phyloP scores from a whole-genome alignment of 1,284 basidiomycete genomes.

The Tilletiopsis washingtonensis region DNA sequence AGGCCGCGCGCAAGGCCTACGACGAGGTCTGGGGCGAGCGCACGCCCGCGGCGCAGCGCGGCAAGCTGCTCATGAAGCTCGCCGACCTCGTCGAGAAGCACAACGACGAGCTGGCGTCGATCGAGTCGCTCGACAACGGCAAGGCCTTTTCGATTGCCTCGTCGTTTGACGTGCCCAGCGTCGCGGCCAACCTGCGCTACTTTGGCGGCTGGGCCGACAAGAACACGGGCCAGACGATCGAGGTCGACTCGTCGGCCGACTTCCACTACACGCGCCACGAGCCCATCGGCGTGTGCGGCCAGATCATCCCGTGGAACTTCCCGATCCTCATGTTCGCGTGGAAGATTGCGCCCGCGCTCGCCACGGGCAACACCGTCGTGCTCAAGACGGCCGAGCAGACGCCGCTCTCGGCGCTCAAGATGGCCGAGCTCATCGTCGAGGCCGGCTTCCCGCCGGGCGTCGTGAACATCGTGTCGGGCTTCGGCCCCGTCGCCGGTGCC shows the following conservation, averaged over 20 bases:
- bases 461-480: conserved; percentile 67
- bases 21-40: conserved; percentile 36
- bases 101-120: conserved; percentile 57
- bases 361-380: conserved; percentile 37
- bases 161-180: conserved; percentile 61
- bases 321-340: conserved; percentile 52
- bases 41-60: conserved; percentile 58
- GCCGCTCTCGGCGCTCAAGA: conserved; percentile 66
- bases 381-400: conserved; percentile 66
- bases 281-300: conserved; percentile 73
- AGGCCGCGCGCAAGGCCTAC: conserved; percentile 35
- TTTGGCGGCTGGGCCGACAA: conserved; percentile 66
- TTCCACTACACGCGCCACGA: conserved; percentile 65
- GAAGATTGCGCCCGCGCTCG: conserved; percentile 55
- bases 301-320: conserved; percentile 58
- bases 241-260: conserved; percentile 66
- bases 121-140: conserved; percentile 59
- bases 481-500: conserved; percentile 74
- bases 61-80: conserved; percentile 59
- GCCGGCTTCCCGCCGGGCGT: conserved; percentile 80
- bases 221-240: conserved; percentile 71
- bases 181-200: conserved; percentile 60
- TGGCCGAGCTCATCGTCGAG: conserved; percentile 68
- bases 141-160: conserved; percentile 66
- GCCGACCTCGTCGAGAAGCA: conserved; percentile 66